phyloP scores from a whole-genome alignment of 2,329 filamentous ascomycete species.

The Fusarium penzigii region DNA sequence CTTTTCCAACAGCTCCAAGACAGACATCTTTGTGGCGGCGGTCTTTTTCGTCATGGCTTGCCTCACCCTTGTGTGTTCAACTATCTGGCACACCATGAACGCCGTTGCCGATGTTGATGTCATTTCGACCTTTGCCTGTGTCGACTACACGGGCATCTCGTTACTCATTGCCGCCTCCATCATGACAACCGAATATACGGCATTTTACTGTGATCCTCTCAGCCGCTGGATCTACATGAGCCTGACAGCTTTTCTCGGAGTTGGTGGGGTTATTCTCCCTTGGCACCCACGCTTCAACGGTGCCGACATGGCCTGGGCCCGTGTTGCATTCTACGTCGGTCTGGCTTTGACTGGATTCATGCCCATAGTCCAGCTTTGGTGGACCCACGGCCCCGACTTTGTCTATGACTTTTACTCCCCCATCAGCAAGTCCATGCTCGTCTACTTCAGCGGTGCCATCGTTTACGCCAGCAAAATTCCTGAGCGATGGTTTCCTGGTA shows the following conservation, averaged over 20 bases:
- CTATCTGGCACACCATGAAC: conserved; percentile 99
- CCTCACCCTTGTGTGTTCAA: conserved; percentile 93
- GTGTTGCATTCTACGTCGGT: conserved; percentile 88
- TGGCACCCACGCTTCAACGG: conserved; percentile 97
- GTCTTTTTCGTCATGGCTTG: conserved; percentile 95
- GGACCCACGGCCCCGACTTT: conserved; percentile 75
- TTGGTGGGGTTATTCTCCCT: conserved; percentile 86
- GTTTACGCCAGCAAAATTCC: conserved; percentile 92
- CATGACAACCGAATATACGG: conserved; percentile 97
- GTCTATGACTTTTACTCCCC: conserved; percentile 88
- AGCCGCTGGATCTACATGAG: conserved; percentile 86
- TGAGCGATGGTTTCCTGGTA: conserved; percentile 88
- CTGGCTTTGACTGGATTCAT: conserved; percentile 87
- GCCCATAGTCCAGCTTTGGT: conserved; percentile 80
- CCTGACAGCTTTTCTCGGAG: conserved; percentile 76
- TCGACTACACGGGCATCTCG: conserved; percentile 97
- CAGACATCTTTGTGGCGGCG: conserved; percentile 87
- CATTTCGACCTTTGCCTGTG: conserved; percentile 93
- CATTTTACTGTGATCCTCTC: conserved; percentile 94
- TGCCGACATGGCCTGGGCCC: conserved; percentile 86
- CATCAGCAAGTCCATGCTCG: conserved; percentile 79
- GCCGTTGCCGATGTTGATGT: conserved; percentile 87
- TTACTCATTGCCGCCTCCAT: conserved; percentile 93
- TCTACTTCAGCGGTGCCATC: conserved; percentile 82
- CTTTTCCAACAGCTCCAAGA: conserved; percentile 82